These are phyloP conservation scores for Conoideocrella luteorostrata DNA, from an alignment of 2,329 filamentous ascomycete species.

Conservation along the genomic window DNA sequence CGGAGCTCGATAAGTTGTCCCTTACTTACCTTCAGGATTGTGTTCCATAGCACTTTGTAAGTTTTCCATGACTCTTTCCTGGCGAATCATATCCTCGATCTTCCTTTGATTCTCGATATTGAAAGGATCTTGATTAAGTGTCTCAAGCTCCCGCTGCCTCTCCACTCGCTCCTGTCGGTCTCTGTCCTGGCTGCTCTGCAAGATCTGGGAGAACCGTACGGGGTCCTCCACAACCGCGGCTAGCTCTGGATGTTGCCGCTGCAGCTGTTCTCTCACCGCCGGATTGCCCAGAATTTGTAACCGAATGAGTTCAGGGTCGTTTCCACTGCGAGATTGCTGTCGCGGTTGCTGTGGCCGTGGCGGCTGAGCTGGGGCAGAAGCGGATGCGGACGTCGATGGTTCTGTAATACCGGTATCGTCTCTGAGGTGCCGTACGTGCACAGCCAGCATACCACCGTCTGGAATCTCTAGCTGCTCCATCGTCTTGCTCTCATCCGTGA, in stretches of 20 bases:
- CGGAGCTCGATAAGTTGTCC: no score
- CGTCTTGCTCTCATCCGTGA: slow-evolving; percentile 72
- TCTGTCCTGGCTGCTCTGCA: slow-evolving; percentile 59
- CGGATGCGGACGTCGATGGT: slow-evolving; percentile 24
- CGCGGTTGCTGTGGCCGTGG: slow-evolving; percentile 26
- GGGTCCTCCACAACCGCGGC: slow-evolving; percentile 71
- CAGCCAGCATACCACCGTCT: slow-evolving; percentile 87
- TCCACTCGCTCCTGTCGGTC: slow-evolving; percentile 68
- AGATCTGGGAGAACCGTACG: slow-evolving; percentile 67
- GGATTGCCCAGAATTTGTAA: slow-evolving; percentile 78
- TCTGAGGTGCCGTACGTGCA: slow-evolving; percentile 64
- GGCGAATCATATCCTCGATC: slow-evolving; percentile 95
- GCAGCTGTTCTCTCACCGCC: slow-evolving; percentile 61
- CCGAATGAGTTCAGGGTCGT: slow-evolving; percentile 75
- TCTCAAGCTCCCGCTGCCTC: slow-evolving; percentile 74
- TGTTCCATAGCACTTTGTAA: slow-evolving; percentile 94
- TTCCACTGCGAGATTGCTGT: slow-evolving; percentile 29
- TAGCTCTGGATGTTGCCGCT: slow-evolving; percentile 68
- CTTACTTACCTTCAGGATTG: slow-evolving; percentile 77
- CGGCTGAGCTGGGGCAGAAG: slow-evolving; percentile 26
- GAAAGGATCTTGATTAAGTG: slow-evolving; percentile 89
- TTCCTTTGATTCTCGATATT: slow-evolving; percentile 84
- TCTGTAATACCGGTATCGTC: slow-evolving; percentile 29
- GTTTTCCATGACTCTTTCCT: slow-evolving; percentile 92
- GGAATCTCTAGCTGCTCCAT: slow-evolving; percentile 73